phyloP scores from a whole-genome alignment of 2,329 filamentous ascomycete species.

The Decorospora gaudefroyi region DNA sequence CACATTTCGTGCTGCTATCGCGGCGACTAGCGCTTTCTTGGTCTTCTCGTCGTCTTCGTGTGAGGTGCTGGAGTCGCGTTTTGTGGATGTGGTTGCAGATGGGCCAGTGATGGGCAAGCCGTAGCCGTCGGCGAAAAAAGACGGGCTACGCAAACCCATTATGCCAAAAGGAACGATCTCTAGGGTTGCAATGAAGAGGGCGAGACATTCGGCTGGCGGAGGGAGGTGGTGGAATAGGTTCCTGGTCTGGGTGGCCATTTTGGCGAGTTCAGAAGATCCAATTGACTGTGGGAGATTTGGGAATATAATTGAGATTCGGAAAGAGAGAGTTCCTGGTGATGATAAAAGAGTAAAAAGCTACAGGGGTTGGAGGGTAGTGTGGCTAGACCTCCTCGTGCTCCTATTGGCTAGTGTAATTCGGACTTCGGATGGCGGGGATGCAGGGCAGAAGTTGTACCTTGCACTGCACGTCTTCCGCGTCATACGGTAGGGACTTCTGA shows the following conservation, averaged over 20 bases:
- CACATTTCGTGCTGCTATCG: conserved; percentile 31
- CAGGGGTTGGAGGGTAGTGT: too few relatives aligned
- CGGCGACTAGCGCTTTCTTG: conserved; percentile 28
- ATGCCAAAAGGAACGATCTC: conserved; percentile 31
- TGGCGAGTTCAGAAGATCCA: too few relatives aligned
- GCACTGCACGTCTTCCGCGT: neutral
- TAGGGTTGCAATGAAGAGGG: conserved; percentile 29
- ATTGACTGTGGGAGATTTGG: too few relatives aligned
- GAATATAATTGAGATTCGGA: neutral
- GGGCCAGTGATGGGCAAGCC: conserved; percentile 18
- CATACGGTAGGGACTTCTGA: too few relatives aligned
- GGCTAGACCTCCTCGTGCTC: conserved; percentile 7
- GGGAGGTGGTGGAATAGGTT: conserved; percentile 28
- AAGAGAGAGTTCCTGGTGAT: neutral
- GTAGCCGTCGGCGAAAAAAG: conserved; percentile 23
- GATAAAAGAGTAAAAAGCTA: neutral
- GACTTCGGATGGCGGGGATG: conserved; percentile 27
- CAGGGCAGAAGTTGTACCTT: neutral
- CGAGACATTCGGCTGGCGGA: conserved; percentile 32
- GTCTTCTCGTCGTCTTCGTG: conserved; percentile 23
- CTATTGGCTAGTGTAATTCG: conserved; percentile 17
- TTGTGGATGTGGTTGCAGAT: conserved; percentile 5
- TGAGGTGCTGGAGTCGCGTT: conserved; percentile 7
- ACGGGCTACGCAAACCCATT: conserved; percentile 23
- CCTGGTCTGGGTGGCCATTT: conserved; percentile 21